phyloP scores from a whole-genome alignment of 768 basidiomycete genomes.

The Mrakia blollopis region DNA sequence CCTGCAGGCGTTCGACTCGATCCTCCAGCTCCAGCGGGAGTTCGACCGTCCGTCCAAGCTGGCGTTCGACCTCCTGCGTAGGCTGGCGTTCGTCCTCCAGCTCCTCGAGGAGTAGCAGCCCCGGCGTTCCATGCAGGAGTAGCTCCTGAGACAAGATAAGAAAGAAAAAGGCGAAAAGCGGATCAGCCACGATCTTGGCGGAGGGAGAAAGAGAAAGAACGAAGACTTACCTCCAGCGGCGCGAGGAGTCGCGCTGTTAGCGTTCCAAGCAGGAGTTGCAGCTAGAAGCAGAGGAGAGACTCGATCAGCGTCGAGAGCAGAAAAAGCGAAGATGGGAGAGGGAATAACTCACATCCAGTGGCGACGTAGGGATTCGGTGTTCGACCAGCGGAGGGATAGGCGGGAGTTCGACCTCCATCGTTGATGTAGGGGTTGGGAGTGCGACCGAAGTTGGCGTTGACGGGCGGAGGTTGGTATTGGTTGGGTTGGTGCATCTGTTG shows the following conservation, averaged over 20 bases:
- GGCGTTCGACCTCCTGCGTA: conserved; percentile 38
- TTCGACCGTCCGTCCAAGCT: conserved; percentile 45
- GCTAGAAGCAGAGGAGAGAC: not conserved
- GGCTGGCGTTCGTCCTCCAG: conserved; percentile 34
- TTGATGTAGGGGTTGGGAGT: conserved; percentile 35
- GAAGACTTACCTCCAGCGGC: conserved; percentile 15
- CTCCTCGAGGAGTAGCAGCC: conserved; percentile 26
- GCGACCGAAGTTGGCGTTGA: conserved; percentile 19
- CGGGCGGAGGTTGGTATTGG: not conserved
- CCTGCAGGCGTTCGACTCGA: conserved; percentile 26
- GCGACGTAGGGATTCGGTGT: conserved; percentile 53
- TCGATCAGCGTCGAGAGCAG: not conserved
- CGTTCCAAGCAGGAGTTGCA: conserved; percentile 44
- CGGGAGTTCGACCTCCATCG: conserved; percentile 35
- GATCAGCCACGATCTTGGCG: not conserved
- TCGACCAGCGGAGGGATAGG: conserved; percentile 42
- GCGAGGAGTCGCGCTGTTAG: conserved; percentile 32
- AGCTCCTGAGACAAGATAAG: conserved; percentile 17
- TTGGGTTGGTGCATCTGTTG: conserved; percentile 18
- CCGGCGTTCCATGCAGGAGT: conserved; percentile 45
- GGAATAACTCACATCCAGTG: conserved; percentile 19
- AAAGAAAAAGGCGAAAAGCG: not conserved
- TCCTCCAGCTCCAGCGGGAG: conserved; percentile 46
- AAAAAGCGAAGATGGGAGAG: no score
- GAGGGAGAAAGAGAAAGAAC: not conserved